Percentiles rank a stretch among this genome's conserved stretches.
phyloP scores from a whole-genome alignment of 495 filamentous ascomycete genomes.

The Pseudevernia furfuracea region DNA sequence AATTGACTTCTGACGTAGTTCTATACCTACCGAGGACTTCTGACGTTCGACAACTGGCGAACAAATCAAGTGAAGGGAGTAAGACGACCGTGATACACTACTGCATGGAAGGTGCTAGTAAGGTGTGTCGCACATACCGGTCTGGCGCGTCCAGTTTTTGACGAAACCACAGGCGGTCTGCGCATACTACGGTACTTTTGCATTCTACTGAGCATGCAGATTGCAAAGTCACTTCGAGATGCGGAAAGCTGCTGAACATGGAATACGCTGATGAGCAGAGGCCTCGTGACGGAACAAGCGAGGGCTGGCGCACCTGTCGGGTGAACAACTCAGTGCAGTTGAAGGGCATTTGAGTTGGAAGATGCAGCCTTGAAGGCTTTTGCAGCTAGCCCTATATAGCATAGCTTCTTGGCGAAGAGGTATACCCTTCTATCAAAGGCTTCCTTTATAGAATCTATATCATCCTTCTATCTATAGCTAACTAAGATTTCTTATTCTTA shows the following conservation, averaged over 20 bases:
- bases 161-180: slow-evolving; percentile 3
- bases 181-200: slow-evolving; percentile 10
- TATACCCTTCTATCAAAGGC: no score
- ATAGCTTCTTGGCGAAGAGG: no score
- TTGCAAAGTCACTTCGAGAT: background rate
- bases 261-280: background rate
- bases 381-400: no score
- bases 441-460: no score
- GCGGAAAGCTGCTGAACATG: background rate
- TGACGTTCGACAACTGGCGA: slow-evolving; percentile 74
- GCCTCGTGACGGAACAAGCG: background rate
- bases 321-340: no score
- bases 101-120: slow-evolving; percentile 83
- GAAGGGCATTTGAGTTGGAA: no score
- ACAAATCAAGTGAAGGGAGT: slow-evolving; percentile 43
- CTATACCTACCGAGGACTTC: slow-evolving; percentile 87
- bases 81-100: slow-evolving; percentile 77
- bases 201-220: background rate
- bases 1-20: slow-evolving; percentile 47
- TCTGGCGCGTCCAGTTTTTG: background rate
- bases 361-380: no score
- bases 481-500: no score
- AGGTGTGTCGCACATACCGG: slow-evolving; percentile 39
- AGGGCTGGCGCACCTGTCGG: background rate
- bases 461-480: no score